Evolutionary conservation across 805 yeast genomes (phyloP), one percentile per base, ranked within the genome.

Genomic region (Wickerhamomyces kurtzmanii): DNA sequence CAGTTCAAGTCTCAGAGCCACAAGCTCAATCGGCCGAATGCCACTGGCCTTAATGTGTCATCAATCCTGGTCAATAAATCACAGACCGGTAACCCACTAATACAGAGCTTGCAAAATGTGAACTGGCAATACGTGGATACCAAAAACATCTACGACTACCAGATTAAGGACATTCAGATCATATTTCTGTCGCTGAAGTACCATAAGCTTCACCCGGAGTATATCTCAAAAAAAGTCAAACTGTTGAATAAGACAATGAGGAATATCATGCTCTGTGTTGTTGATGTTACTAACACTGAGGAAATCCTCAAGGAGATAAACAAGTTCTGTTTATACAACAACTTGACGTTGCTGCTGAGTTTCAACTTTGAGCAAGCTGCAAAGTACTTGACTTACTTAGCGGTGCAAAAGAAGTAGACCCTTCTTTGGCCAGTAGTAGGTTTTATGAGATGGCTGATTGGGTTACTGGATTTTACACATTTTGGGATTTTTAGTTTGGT

Each of bases 161-260:
- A 75, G 27, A 65, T 81, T 11, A 74, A 68, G 57, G 75, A 17
- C 52, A 67, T 48, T 50, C 71, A 47, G 31, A 66, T 78, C 1
- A 40, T 82, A 1, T 79, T 80, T 38, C 57, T 82, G 4, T 72
- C 84, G 1, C 49, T 82, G 26, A 75, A 77, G 28, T 82, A 81
- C 46, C 85, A 79, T 45, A 80, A 79, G 47, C 54, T 82, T 22
- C 79, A 76, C 38, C 85, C 87, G 0, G 89, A 80, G 39, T 81
- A 82, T 40, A 64, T 82, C 4, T 67, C 70, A 52, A 70, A 69
- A 35, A 59, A 79, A 33, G 61, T 77, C 49, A 59, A 52, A 34
- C 51, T 57, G 18, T 37, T 55, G 30, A 23, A 42, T 6, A 65
- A 58, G 40, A 53, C 57, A 19, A 57, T 63, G 7, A 52, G 68